A percentile compares a stretch with the other conserved stretches of the same genome.
Conservation (phyloP, 163 green algal species). For the Chlamydomonas reinhardtii region DNA sequence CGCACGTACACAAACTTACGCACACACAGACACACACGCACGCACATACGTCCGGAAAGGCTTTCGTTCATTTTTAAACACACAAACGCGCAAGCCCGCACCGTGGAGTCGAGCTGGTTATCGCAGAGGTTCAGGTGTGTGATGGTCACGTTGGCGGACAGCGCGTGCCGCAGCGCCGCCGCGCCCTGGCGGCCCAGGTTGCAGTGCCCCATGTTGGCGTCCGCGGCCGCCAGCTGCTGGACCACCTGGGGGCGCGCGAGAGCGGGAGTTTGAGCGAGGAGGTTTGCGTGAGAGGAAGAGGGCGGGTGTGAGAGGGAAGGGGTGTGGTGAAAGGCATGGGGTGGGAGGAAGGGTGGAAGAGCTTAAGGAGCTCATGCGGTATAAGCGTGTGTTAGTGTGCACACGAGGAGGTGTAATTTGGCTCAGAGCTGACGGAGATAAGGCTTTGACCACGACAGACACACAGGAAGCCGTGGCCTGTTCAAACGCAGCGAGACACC, state of each 20-base stretch:
- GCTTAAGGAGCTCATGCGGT: too few species aligned
- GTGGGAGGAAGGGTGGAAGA: neutral
- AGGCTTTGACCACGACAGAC: too few species aligned
- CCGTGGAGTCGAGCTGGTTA: constrained; percentile 61
- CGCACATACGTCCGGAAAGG: too few species aligned
- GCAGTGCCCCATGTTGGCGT: constrained; percentile 62
- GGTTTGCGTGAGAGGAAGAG: neutral
- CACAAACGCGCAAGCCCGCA: too few species aligned
- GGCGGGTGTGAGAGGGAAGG: neutral
- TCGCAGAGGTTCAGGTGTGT: constrained; percentile 57
- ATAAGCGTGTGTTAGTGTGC: too few species aligned
- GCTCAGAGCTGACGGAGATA: too few species aligned
- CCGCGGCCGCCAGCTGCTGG: constrained; percentile 32
- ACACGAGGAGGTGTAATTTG: too few species aligned
- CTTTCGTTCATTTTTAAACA: too few species aligned
- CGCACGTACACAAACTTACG: too few species aligned
- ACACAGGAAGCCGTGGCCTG: too few species aligned
- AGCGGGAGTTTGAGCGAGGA: neutral
- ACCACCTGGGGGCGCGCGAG: constrained; percentile 12
- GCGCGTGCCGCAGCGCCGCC: constrained; percentile 55
- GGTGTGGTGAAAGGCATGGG: neutral
- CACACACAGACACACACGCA: too few species aligned
- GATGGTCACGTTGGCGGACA: constrained; percentile 63
- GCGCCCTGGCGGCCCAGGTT: constrained; percentile 59
- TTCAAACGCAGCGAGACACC: too few species aligned